Evolutionary conservation across 1,284 basidiomycete genomes (phyloP), one percentile per base, ranked within the genome.

Genomic region (Pterula multifida): DNA sequence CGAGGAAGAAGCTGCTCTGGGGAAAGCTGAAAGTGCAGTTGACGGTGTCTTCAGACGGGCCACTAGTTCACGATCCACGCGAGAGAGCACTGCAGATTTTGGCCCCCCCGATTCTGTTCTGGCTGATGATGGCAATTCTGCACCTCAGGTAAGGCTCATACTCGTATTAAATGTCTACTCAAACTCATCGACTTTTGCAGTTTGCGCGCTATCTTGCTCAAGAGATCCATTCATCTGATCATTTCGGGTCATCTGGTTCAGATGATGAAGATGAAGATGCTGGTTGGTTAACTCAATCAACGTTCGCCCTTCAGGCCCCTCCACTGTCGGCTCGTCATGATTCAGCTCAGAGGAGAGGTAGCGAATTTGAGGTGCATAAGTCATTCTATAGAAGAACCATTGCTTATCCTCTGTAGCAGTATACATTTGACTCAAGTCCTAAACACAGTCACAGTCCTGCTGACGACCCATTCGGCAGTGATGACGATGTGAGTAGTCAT

Each of bases 231-330:
- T 68, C 75, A 9, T 65, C 74, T 36, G 79, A 81, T 49, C 72
- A 75, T 49, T 72, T 79, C 52, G 71, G 72, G 13, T 75, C 75
- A 4, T 17, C 39, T 22, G 13, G n/a, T 1, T 72, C 73, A 44
- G 70, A 69, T 48, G 83, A 85, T 23, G 84, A 86, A 9, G 82
- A 83, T 2, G 78, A 80, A 1, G 79, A 81, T 13, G 75, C 76
- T 3, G 85, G 84, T 0, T 90, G 88, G 87, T 64, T 90, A 24
- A 72, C 84, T 1, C 79, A 85, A 42, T 83, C 82, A 4, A 78
- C 73, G 25, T 88, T 88, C 55, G 75, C 77, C 32, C 64, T 86
- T 3, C 70, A 72, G 23, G 70, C 74, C 36, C 72, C 77, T 6
- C 75, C 81, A 3, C 66, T 76, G n/a, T 64, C 78, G 35, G 67